Percentiles rank a stretch among this genome's conserved stretches.
These are phyloP conservation scores for Coniosporium apollinis DNA, from an alignment of 495 filamentous ascomycete genomes.

Conservation along the genomic window DNA sequence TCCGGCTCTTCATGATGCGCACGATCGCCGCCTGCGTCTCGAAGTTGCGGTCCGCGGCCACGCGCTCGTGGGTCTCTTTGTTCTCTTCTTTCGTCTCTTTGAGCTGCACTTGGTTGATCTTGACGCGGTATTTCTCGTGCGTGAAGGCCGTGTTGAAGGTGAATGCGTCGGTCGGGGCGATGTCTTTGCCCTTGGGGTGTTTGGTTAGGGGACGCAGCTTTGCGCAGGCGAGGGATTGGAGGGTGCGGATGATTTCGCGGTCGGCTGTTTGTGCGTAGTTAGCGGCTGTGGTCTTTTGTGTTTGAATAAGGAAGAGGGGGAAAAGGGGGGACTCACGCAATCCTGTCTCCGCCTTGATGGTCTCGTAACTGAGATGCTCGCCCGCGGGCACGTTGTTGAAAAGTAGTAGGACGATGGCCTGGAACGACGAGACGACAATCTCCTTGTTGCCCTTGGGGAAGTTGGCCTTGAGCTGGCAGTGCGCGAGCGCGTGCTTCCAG, in stretches of 20 bases:
- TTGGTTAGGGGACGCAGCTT: constrained; percentile 76
- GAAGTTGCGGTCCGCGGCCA: constrained; percentile 76
- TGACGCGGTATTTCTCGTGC: constrained; percentile 75
- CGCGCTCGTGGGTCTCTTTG: constrained; percentile 76
- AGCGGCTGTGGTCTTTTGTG: too few species aligned
- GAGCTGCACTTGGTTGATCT: constrained; percentile 96
- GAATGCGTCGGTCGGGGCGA: constrained; percentile 63
- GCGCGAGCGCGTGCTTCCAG: constrained; percentile 85
- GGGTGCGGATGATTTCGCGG: constrained; percentile 65
- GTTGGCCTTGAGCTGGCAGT: constrained; percentile 62
- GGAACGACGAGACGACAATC: constrained; percentile 70
- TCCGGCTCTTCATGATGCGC: constrained; percentile 88
- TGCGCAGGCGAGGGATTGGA: constrained; percentile 87
- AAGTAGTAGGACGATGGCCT: constrained; percentile 79
- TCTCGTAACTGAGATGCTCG: constrained; percentile 44
- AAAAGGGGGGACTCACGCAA: constrained; percentile 34
- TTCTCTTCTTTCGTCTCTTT: constrained; percentile 89
- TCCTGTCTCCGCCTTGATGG: constrained; percentile 52
- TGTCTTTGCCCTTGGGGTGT: constrained; percentile 66
- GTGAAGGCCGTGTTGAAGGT: constrained; percentile 57
- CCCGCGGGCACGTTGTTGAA: constrained; percentile 57
- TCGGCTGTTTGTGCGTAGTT: constrained; percentile 34
- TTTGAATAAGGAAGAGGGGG: constrained; percentile 2
- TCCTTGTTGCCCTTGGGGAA: constrained; percentile 73
- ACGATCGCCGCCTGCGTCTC: constrained; percentile 97